Base-by-base conservation (phyloP, 1,284 basidiomycete species). In the Marasmius sp. region DNA sequence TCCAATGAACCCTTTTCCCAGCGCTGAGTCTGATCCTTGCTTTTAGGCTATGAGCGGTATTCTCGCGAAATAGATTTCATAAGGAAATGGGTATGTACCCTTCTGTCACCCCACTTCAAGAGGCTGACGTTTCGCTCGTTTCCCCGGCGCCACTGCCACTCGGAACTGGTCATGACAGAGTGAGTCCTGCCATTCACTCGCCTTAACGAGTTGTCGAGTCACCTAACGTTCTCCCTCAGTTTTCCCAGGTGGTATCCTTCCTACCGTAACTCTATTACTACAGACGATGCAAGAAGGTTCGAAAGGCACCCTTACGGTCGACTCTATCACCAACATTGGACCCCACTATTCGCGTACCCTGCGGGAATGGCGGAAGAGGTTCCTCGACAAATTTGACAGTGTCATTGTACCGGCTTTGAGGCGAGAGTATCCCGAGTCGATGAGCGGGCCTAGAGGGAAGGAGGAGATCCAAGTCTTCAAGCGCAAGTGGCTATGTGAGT, bases 331-430 rank as follows among this genome's bases (percentile, higher is more conserved):
- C n/a, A 93, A 92, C 74, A 93, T 93, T 66, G 92, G 91, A 34
- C 87, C 87, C 34, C 90, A 94, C 72, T 94, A 94, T 71, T 85
- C 91, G 2, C 83, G 91, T 5, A 93, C 92, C 6, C 79, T 94
- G n/a, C 80, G 91, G n/a, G 91, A 93, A 76, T 94, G 92, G 92
- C 79, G 87, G 18, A 69, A 76, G 27, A 79, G 89, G 3, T 94
- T 93, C 75, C 75, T 85, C 56, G 73, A 76, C n/a, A 71, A 72
- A n/a, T 94, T 92, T 70, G 85, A 89, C 47, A 74, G 73, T 3
- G 78, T 83, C 47, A 85, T 93, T 59, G 79, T 82, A 1, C 86
- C 87, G 2, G 84, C 88, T 0, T 74, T 94, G 57, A 77, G 81
- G 62, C 75, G 76, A 22, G 88, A 91, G 66, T 86, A 92, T 69